These are phyloP conservation scores for Ogataea ramenticola DNA, from an alignment of 805 yeast species.

Conservation along the genomic window DNA sequence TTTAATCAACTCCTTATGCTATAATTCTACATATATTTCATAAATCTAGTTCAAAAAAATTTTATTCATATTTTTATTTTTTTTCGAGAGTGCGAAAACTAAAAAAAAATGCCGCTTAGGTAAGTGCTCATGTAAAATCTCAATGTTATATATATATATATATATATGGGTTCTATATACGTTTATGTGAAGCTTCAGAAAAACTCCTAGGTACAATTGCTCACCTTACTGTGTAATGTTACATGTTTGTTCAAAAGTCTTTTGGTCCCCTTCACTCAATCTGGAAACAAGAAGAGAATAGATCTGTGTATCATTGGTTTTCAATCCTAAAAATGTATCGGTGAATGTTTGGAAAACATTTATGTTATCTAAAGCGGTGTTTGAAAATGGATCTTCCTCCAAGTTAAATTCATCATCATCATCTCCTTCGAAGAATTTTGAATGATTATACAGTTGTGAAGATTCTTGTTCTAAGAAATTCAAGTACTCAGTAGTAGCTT, in stretches of 20 bases:
- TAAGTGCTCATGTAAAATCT: no score
- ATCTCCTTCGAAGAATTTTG: slow-evolving; percentile 21
- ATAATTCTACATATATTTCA: no score
- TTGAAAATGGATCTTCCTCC: slow-evolving; percentile 78
- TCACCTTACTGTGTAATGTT: not conserved
- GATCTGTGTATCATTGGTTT: slow-evolving; percentile 33
- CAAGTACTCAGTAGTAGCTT: slow-evolving; percentile 36
- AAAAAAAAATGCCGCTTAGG: no score
- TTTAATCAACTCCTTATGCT: no score
- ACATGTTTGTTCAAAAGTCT: slow-evolving; percentile 10
- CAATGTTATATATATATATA: no score
- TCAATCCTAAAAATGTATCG: slow-evolving; percentile 41
- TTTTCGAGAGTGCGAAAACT: not conserved
- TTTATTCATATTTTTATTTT: no score
- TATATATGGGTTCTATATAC: no score
- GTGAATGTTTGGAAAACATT: slow-evolving; percentile 67
- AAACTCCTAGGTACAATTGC: no score
- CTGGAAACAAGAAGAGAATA: slow-evolving; percentile 15
- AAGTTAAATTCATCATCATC: slow-evolving; percentile 41
- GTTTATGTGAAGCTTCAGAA: no score
- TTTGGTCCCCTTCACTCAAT: slow-evolving; percentile 18
- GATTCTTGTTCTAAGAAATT: slow-evolving; percentile 41
- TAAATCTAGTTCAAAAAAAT: not conserved
- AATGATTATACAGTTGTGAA: slow-evolving; percentile 23
- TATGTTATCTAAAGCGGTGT: slow-evolving; percentile 70